Percentiles rank a stretch among this genome's conserved stretches.
Conservation (phyloP, 2,329 filamentous ascomycete genomes). For the Ramularia endophylla region DNA sequence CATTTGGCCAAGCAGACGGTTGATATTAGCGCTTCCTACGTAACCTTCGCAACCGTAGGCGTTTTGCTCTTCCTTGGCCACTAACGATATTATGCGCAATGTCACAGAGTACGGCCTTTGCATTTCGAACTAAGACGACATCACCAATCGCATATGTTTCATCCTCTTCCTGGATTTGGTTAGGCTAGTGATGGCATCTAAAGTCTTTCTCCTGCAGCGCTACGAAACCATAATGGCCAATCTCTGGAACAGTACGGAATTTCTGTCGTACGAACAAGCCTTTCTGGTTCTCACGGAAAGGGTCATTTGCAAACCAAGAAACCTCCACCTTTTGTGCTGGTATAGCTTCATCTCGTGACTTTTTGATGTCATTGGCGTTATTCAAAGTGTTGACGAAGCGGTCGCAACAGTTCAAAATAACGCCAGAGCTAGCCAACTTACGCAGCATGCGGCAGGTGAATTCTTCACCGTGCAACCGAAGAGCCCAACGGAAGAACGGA, state of each 20-base stretch:
- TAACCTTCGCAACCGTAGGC: constrained; percentile 13
- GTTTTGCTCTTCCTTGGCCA: constrained; percentile 37
- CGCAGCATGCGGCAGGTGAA: too few species aligned
- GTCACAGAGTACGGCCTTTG: constrained; percentile 17
- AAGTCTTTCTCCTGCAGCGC: constrained; percentile 53
- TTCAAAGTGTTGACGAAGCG: too few species aligned
- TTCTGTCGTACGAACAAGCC: constrained; percentile 67
- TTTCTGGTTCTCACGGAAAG: constrained; percentile 33
- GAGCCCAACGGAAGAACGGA: too few species aligned
- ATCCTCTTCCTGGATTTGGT: constrained; percentile 14
- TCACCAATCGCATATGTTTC: constrained; percentile 48
- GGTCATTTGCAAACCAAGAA: constrained; percentile 49
- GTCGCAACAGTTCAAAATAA: too few species aligned
- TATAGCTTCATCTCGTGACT: too few species aligned
- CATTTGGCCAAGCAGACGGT: constrained; percentile 44
- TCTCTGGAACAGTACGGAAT: constrained; percentile 51
- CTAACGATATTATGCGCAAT: constrained; percentile 54
- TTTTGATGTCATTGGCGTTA: too few species aligned
- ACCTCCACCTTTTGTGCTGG: constrained; percentile 57
- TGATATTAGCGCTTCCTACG: neutral
- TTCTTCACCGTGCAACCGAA: too few species aligned
- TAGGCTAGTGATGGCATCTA: constrained; percentile 26
- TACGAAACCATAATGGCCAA: constrained; percentile 50
- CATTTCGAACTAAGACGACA: constrained; percentile 49
- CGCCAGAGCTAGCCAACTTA: too few species aligned